Base-by-base conservation (phyloP, 2,329 filamentous ascomycete genomes). In the Macrophomina phaseolina region DNA sequence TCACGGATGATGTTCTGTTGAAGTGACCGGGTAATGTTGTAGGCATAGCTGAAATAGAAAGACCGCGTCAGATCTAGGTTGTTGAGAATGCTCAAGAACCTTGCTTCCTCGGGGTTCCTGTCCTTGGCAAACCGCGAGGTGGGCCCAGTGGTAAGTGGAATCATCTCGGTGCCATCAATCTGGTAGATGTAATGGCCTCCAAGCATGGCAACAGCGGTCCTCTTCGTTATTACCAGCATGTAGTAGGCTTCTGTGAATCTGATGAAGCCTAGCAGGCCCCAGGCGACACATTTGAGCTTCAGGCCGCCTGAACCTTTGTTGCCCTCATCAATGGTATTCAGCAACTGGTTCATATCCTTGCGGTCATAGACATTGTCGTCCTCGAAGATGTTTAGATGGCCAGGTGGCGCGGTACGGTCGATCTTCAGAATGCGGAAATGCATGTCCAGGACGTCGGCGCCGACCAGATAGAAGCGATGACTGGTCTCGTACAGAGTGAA, bases 31-130 rank as follows among this genome's bases (percentile, higher is more conserved):
- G 95, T 99, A 71, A 98, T 91, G 76, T 99, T 93, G 80, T 99
- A 99, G 0, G 94, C 96, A 77, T 97, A 97, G 81, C 94, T 97
- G 82, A 97, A 99, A 79, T 99, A 99, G 78, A 99, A 99, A 0
- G 92, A 96, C 66, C 91, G 87, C 0, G 91, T 93, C 68, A 99
- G 81, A 77, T 99, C 95, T 38, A 99, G 84, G 71, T 97, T 97
- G 76, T 92, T 93, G 52, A 99, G 84, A 63, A 97, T 98, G 32
- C 88, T 86, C 40, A 98, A 84, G 74, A 97, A 98, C 34, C 94
- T 89, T 46, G 91, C 89, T 79, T 99, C 95, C 76, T 98, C 94
- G 0, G 92, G 87, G 73, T 96, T 95, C 63, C 90, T 85, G 70
- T 97, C 93, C n/a, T 89, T 84, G 75, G 91, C 92, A 73, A 89